These are phyloP conservation scores for Phytophthora meadii DNA, from an alignment of 352 stramenopile species.

Conservation along the genomic window DNA sequence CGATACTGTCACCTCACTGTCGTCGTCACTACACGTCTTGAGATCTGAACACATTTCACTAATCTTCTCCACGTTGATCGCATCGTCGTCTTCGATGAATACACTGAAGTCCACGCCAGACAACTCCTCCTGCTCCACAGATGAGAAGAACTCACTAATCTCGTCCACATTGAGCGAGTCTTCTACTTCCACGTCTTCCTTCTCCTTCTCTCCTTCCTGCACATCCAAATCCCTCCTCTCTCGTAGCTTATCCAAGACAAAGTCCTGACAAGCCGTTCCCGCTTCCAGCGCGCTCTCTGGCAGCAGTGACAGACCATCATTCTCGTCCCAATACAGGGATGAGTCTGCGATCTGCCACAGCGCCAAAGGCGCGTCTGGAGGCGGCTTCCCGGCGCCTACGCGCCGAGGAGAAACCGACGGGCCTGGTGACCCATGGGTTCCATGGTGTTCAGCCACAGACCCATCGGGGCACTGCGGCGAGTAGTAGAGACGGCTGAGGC, in stretches of 20 bases:
- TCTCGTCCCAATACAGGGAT: conserved; percentile 12
- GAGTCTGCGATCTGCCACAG: conserved; percentile 6
- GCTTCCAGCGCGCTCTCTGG: conserved; percentile 18
- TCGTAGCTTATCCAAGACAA: conserved; percentile 19
- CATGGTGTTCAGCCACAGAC: conserved; percentile 10
- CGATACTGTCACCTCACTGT: conserved; percentile 6
- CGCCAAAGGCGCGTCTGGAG: conserved; percentile 18
- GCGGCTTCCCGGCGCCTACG: conserved; percentile 39
- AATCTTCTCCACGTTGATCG: conserved; percentile 64
- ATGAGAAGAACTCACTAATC: conserved; percentile 62
- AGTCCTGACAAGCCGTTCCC: conserved; percentile 20
- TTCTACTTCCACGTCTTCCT: conserved; percentile 31
- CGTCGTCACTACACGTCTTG: conserved; percentile 17
- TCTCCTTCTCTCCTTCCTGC: conserved; percentile 17
- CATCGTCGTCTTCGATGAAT: conserved; percentile 59
- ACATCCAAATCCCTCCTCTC: conserved; percentile 22
- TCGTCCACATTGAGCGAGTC: conserved; percentile 61
- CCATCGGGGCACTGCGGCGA: neutral
- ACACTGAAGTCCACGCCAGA: conserved; percentile 52
- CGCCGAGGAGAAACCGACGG: conserved; percentile 24
- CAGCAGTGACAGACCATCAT: conserved; percentile 14
- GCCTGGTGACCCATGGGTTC: conserved; percentile 17
- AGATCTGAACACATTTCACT: conserved; percentile 54
- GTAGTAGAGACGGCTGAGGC: conserved; percentile 37
- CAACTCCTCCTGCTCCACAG: conserved; percentile 53